Base-by-base conservation (phyloP, 805 yeast species). In the Candida anglica region DNA sequence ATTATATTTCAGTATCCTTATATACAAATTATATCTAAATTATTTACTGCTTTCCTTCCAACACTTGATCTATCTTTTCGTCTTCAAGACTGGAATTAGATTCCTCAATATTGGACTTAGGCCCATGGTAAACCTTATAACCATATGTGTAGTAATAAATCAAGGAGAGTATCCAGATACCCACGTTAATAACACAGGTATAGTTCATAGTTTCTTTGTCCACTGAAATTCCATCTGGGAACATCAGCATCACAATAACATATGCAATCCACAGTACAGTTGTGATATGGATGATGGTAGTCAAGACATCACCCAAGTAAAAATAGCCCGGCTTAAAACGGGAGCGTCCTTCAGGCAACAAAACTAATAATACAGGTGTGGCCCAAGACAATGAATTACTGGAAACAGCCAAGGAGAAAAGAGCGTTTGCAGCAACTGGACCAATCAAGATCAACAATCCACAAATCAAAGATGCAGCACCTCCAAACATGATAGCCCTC, bases 281-380 rank as follows among this genome's bases (percentile, higher is more conserved):
- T 16, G 67, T 46, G 53, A 67, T 52, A 24, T 71, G 69, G 25
- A 73, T 49, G n/a, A 52, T 50, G 22, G 66, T 65, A 10, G 74
- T 66, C 53, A 59, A 47, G 19, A 52, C 32, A 10, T 59, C 53
- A 19, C 86, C 86, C 28, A 77, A 45, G 48, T 71, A 70, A 48
- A 78, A 79, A 5, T 73, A 73, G 5, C 86, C 86, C 1, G 84
- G 84, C n/a, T 47, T 60, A 44, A 75, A 74, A 20, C 68, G 41
- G 14, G 27, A 33, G 19, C 34, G 36, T 40, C 47, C 43, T 33
- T 35, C 36, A 23, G 37, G 36, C 14, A 41, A 26, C 33, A 47
- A 37, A 9, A 46, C 37, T 39, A 46, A 32, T 14, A 60, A 39
- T 14, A 63, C 58, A n/a, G 73, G 71, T 30, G 58, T 53, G 9